Conservation (phyloP, 129 eudicot genomes). For the Chrysanthemum seticuspe region DNA sequence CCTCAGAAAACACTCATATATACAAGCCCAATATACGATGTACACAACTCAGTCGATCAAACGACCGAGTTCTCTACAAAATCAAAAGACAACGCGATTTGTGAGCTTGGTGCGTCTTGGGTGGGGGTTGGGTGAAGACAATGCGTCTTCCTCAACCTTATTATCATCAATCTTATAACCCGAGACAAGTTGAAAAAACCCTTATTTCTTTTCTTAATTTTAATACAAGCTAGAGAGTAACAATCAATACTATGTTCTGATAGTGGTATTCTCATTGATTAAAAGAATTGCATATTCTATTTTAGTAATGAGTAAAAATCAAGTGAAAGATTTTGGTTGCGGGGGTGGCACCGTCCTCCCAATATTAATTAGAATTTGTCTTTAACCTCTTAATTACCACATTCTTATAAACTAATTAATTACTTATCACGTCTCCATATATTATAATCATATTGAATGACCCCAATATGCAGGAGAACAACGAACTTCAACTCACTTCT, state of each 20-base stretch:
- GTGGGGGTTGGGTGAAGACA: too few species aligned
- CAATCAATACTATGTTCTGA: constrained; percentile 15
- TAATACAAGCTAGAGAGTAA: background rate
- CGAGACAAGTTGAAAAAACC: too few species aligned
- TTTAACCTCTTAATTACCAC: constrained; percentile 23
- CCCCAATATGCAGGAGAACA: background rate
- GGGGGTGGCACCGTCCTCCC: constrained; percentile 40
- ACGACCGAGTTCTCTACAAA: too few species aligned
- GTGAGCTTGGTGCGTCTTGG: too few species aligned
- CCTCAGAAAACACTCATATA: too few species aligned
- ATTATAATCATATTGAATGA: background rate
- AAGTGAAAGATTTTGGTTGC: constrained; percentile 33
- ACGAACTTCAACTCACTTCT: background rate
- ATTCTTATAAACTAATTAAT: background rate
- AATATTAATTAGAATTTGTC: constrained; percentile 17
- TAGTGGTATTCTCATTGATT: constrained; percentile 7
- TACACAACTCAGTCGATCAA: too few species aligned
- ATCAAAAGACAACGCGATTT: too few species aligned
- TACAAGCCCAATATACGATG: too few species aligned
- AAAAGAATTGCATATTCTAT: background rate
- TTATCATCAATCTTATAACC: too few species aligned
- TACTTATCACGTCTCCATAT: background rate
- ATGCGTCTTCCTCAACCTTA: too few species aligned
- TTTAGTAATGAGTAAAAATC: constrained; percentile 26
- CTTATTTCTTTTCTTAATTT: background rate